Conservation (phyloP, 2,329 filamentous ascomycete genomes). For the Ambrosiella cleistominuta region DNA sequence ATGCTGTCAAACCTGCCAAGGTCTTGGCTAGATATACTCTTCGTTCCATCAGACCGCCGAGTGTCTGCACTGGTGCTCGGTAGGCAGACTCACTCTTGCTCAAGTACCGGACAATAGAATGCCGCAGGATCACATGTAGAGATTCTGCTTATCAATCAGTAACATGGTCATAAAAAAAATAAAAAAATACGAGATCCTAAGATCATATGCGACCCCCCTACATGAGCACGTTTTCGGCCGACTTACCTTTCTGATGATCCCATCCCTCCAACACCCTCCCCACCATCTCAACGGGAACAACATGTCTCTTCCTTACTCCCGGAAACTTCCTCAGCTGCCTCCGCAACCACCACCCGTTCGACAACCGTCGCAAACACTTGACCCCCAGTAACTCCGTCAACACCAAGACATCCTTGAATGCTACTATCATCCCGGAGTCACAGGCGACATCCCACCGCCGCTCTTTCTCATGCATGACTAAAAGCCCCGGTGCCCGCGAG, state of each 20-base stretch:
- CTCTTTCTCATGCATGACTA: constrained; percentile 16
- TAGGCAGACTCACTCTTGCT: background rate
- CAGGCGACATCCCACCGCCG: constrained; percentile 13
- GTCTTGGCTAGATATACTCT: background rate
- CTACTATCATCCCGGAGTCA: constrained; percentile 13
- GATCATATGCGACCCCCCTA: background rate
- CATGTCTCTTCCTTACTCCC: constrained; percentile 1
- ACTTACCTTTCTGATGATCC: constrained; percentile 2
- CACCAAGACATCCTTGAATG: constrained; percentile 18
- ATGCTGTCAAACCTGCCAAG: constrained; percentile 1
- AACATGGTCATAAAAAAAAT: background rate
- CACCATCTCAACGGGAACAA: constrained; percentile 6
- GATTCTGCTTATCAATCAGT: background rate
- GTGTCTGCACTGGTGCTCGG: constrained; percentile 4
- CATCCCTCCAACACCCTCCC: constrained; percentile 1
- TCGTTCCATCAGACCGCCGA: constrained; percentile 8
- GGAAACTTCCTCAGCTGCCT: constrained; percentile 8
- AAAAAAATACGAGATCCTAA: background rate
- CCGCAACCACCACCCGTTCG: constrained; percentile 4
- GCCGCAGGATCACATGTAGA: constrained; percentile 1
- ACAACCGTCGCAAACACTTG: constrained; percentile 1
- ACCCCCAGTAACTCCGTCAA: background rate
- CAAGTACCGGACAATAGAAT: constrained; percentile 7
- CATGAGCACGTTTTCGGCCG: background rate
- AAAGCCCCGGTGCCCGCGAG: constrained; percentile 8